Evolutionary conservation across 306 rosid species (phyloP).

Genomic region (Sicyos edulis): DNA sequence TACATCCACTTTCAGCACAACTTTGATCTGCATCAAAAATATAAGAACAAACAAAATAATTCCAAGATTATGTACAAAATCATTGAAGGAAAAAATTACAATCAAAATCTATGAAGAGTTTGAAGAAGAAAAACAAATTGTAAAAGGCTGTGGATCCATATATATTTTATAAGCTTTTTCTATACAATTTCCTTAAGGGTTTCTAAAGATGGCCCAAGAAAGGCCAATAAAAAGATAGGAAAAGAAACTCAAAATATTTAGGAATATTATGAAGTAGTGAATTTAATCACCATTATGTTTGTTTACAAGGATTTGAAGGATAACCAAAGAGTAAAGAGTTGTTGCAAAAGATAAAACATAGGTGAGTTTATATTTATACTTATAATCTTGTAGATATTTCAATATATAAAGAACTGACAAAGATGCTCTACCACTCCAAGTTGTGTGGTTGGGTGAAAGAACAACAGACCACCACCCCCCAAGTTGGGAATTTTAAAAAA

Average conservation of each 20-base stretch:
- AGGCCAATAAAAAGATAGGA: background rate
- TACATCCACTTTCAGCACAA: slow-evolving; percentile 63
- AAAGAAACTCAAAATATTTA: background rate
- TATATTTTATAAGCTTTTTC: too few relatives aligned
- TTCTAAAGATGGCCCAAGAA: background rate
- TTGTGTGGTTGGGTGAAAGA: background rate
- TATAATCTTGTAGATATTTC: background rate
- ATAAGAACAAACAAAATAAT: background rate
- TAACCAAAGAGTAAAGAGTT: background rate
- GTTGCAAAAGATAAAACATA: background rate
- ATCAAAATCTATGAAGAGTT: background rate
- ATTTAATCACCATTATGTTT: background rate
- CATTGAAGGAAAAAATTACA: background rate
- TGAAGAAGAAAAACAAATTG: background rate
- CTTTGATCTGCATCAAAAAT: slow-evolving; percentile 42
- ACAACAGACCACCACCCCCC: background rate
- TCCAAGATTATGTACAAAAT: background rate
- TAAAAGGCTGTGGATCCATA: too few relatives aligned
- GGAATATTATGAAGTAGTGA: background rate
- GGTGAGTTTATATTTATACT: background rate
- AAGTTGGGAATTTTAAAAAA: background rate
- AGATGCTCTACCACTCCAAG: background rate
- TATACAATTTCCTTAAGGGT: background rate
- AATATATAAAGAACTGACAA: background rate
- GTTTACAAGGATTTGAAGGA: background rate